Evolutionary conservation across 768 basidiomycete genomes (phyloP).

Genomic region (Porphyrellus cyaneotinctus): DNA sequence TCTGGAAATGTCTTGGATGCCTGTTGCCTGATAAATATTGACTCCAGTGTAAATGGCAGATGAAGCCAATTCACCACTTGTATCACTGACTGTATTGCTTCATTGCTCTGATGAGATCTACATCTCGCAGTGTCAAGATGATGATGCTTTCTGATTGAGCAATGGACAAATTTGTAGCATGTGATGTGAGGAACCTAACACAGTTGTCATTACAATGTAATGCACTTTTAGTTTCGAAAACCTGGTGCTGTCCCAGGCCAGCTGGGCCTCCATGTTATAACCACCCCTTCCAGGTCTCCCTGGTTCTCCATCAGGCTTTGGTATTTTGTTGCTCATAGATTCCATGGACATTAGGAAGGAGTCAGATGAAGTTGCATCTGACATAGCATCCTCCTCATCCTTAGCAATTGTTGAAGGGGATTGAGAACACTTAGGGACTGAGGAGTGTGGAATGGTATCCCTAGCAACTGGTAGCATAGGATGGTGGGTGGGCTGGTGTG

Average conservation of each 20-base stretch:
- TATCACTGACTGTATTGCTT: not conserved
- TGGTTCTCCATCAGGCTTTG: conserved; percentile 3
- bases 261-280: conserved; percentile 4
- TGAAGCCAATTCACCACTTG: not conserved
- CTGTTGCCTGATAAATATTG: not conserved
- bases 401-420: not conserved
- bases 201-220: not conserved
- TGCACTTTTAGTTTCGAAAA: not conserved
- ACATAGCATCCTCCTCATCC: not conserved
- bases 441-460: not conserved
- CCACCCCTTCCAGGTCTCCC: conserved; percentile 6
- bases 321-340: not conserved
- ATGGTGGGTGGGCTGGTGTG: not conserved
- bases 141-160: not conserved
- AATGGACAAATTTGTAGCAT: conserved; percentile 1
- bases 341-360: too few relatives aligned
- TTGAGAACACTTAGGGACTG: too few relatives aligned
- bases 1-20: not conserved
- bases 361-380: not conserved
- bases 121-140: not conserved
- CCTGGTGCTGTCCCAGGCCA: not conserved
- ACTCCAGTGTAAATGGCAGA: too few relatives aligned
- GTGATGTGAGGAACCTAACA: not conserved
- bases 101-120: not conserved
- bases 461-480: not conserved